Conservation (phyloP, 2,329 filamentous ascomycete species). For the Venturia carpophila region DNA sequence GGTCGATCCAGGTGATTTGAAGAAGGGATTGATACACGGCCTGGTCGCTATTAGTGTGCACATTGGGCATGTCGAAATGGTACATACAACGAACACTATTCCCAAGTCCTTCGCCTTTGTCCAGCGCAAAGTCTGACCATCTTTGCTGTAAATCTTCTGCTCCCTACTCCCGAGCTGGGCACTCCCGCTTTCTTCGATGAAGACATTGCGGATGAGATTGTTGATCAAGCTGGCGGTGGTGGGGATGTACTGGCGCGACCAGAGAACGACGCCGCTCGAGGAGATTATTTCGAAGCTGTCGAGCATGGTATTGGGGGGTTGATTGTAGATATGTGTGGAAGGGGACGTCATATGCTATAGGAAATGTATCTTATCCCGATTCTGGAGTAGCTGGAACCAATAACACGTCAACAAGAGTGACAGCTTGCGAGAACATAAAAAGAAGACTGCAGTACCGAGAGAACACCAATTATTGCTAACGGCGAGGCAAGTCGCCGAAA, state of each 20-base stretch:
- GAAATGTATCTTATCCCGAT: slow-evolving; percentile 10
- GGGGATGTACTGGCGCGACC: slow-evolving; percentile 79
- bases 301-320: slow-evolving; percentile 54
- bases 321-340: background rate
- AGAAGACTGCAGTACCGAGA: too few species aligned
- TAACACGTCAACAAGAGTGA: background rate
- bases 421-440: background rate
- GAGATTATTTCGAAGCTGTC: slow-evolving; percentile 96
- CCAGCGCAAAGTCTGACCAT: slow-evolving; percentile 94
- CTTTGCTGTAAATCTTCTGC: slow-evolving; percentile 62
- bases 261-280: slow-evolving; percentile 91
- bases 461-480: background rate
- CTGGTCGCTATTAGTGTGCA: slow-evolving; percentile 38
- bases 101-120: slow-evolving; percentile 86
- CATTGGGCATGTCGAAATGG: background rate
- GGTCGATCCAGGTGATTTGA: slow-evolving; percentile 94
- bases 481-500: background rate
- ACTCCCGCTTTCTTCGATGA: slow-evolving; percentile 80
- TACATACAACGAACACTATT: slow-evolving; percentile 78
- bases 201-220: slow-evolving; percentile 89
- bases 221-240: slow-evolving; percentile 82
- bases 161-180: slow-evolving; percentile 50
- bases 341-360: slow-evolving; percentile 8
- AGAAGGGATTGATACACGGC: slow-evolving; percentile 94
- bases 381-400: background rate